These are phyloP conservation scores for Chaetomiaceae sp. DNA, from an alignment of 2,329 filamentous ascomycete genomes.

Conservation along the genomic window DNA sequence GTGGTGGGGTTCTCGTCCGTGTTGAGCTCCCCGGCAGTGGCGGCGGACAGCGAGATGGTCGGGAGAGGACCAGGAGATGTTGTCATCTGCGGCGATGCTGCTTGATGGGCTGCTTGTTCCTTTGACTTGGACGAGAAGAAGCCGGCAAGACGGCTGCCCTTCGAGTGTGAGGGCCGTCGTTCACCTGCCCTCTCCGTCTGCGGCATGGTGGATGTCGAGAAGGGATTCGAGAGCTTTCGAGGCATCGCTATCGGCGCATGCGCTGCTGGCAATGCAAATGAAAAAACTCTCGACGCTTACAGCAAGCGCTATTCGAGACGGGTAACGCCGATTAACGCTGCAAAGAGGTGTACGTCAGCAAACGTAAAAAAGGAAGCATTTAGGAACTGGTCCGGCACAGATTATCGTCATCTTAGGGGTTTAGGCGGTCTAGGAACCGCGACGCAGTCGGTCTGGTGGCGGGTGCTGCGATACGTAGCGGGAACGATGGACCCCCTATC, in stretches of 20 bases:
- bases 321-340: conserved; percentile 20
- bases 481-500: not conserved
- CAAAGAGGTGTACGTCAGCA: conserved; percentile 9
- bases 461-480: not conserved
- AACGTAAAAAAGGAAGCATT: conserved; percentile 1
- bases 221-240: conserved; percentile 56
- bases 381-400: not conserved
- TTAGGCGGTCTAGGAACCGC: too few species aligned
- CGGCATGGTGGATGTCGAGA: conserved; percentile 48
- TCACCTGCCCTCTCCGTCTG: conserved; percentile 48
- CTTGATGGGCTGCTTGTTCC: conserved; percentile 54
- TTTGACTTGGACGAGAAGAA: conserved; percentile 80
- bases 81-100: conserved; percentile 52
- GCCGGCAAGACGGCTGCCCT: conserved; percentile 72
- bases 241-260: conserved; percentile 43
- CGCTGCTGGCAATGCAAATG: not conserved
- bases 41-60: conserved; percentile 86
- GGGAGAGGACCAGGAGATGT: conserved; percentile 74
- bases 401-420: not conserved
- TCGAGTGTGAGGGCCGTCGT: conserved; percentile 58
- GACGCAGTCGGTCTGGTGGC: too few species aligned
- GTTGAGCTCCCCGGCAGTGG: conserved; percentile 67
- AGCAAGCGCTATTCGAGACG: conserved; percentile 7
- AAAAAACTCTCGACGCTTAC: not conserved
- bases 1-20: conserved; percentile 71